Evolutionary conservation across 2,329 filamentous ascomycete genomes (phyloP).

Genomic region (Penicillium fuscoglaucum): DNA sequence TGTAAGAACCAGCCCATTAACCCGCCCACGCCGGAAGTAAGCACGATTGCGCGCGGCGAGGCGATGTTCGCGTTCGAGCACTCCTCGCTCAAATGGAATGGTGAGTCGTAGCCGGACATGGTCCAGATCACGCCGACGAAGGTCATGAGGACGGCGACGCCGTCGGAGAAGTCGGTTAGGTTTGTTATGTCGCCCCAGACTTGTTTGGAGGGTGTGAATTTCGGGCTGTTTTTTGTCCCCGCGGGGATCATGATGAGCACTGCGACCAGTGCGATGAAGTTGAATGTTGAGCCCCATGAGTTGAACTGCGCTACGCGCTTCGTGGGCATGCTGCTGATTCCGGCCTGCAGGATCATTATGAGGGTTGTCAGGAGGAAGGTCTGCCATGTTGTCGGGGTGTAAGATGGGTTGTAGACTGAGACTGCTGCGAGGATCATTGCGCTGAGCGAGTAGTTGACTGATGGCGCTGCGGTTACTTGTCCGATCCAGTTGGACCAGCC

Average conservation of each 20-base stretch:
- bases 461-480: conserved; percentile 66
- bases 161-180: conserved; percentile 66
- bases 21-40: conserved; percentile 67
- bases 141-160: conserved; percentile 68
- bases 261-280: conserved; percentile 65
- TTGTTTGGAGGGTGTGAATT: conserved; percentile 57
- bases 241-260: conserved; percentile 70
- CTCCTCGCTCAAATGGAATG: conserved; percentile 73
- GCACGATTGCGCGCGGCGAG: conserved; percentile 68
- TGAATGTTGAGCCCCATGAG: conserved; percentile 68
- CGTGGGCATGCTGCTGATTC: conserved; percentile 70
- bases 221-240: conserved; percentile 56
- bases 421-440: conserved; percentile 71
- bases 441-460: conserved; percentile 65
- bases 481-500: conserved; percentile 70
- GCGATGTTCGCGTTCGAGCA: conserved; percentile 72
- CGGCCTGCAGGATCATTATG: conserved; percentile 67
- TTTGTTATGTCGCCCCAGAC: conserved; percentile 69
- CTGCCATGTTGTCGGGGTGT: conserved; percentile 65
- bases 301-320: conserved; percentile 70
- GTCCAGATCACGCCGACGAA: conserved; percentile 72
- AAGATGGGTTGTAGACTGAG: conserved; percentile 67
- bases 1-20: conserved; percentile 72
- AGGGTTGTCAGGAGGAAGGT: conserved; percentile 66
- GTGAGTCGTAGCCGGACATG: conserved; percentile 66